Conservation (phyloP, 129 eudicot genomes). For the Pulicaria dysenterica region DNA sequence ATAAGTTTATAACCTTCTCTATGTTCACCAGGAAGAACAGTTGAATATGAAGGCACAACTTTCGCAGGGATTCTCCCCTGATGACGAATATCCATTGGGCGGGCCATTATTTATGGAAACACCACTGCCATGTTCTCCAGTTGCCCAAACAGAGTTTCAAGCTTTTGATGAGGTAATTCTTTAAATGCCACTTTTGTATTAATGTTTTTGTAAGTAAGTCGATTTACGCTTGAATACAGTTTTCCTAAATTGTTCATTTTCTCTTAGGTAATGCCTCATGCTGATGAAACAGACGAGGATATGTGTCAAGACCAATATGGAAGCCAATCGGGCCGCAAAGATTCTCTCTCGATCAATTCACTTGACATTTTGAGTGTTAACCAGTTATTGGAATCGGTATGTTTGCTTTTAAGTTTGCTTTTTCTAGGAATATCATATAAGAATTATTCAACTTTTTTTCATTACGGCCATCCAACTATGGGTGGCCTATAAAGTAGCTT, state of each 20-base stretch:
- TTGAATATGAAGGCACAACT: slow-evolving; percentile 54
- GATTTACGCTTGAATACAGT: not conserved
- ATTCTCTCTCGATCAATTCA: slow-evolving; percentile 54
- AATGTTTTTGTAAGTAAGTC: not conserved
- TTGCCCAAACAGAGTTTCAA: slow-evolving; percentile 57
- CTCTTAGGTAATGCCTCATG: slow-evolving; percentile 45
- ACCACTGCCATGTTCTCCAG: slow-evolving; percentile 64
- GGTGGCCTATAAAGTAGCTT: too few species aligned
- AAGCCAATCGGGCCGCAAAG: slow-evolving; percentile 64
- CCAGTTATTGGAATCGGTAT: slow-evolving; percentile 81
- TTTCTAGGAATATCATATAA: not conserved
- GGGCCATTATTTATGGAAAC: slow-evolving; percentile 73
- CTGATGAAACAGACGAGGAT: slow-evolving; percentile 52
- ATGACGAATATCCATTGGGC: slow-evolving; percentile 69
- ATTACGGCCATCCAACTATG: too few species aligned
- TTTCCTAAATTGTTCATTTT: slow-evolving; percentile 12
- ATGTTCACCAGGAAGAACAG: slow-evolving; percentile 52
- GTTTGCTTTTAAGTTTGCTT: slow-evolving; percentile 8
- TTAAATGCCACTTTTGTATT: not conserved
- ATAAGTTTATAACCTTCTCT: not conserved
- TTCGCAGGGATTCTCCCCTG: slow-evolving; percentile 62
- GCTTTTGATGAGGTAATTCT: slow-evolving; percentile 65
- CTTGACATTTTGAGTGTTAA: slow-evolving; percentile 74
- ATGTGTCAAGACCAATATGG: slow-evolving; percentile 53
- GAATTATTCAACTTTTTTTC: too few species aligned